These are phyloP conservation scores for Pichia ethanolica DNA, from an alignment of 805 yeast species.

Conservation along the genomic window DNA sequence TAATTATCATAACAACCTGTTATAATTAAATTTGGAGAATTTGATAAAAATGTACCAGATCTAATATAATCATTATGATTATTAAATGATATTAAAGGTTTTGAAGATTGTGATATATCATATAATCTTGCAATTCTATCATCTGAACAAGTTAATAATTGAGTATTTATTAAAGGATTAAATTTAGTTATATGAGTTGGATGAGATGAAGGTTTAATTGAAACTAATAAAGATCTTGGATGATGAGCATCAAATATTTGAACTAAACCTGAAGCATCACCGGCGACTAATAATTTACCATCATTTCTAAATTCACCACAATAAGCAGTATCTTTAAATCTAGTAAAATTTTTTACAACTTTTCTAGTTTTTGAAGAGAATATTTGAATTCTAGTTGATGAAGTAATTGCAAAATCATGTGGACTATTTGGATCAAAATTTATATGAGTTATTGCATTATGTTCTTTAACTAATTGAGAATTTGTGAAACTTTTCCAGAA, in stretches of 20 bases:
- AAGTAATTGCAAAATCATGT: conserved; percentile 88
- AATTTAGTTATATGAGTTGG: conserved; percentile 93
- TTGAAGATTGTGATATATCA: conserved; percentile 71
- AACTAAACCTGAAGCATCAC: conserved; percentile 91
- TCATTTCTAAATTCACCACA: conserved; percentile 87
- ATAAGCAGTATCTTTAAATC: conserved; percentile 89
- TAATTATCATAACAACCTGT: conserved; percentile 93
- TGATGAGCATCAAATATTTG: conserved; percentile 77
- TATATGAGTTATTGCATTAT: conserved; percentile 83
- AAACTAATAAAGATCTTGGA: conserved; percentile 71
- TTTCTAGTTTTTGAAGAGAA: conserved; percentile 92
- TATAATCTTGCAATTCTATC: conserved; percentile 82
- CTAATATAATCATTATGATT: conserved; percentile 87
- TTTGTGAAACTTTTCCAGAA: conserved; percentile 84
- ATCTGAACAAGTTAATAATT: conserved; percentile 82
- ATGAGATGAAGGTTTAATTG: conserved; percentile 74
- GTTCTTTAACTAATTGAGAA: conserved; percentile 89
- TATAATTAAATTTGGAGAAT: conserved; percentile 66
- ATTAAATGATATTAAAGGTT: conserved; percentile 63
- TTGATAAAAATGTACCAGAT: conserved; percentile 63
- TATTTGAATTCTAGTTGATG: conserved; percentile 85
- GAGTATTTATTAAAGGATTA: conserved; percentile 69
- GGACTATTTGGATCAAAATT: conserved; percentile 81
- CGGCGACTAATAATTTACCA: conserved; percentile 86
- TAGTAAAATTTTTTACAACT: conserved; percentile 72